Evolutionary conservation across 1,139 yeast species (phyloP).

Genomic region (Fermentozyma sake): DNA sequence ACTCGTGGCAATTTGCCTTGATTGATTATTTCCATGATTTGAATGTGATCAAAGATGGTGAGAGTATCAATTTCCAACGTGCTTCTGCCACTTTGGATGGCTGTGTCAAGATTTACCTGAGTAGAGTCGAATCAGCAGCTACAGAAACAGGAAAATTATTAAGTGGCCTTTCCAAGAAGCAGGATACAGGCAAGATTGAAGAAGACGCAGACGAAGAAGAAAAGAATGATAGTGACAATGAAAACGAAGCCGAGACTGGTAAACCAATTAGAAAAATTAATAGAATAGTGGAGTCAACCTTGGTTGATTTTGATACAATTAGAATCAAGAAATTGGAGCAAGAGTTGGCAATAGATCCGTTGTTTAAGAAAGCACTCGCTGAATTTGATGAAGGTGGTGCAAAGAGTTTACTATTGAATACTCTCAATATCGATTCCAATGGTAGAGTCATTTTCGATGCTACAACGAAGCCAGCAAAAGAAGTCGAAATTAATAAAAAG

Average conservation of each 20-base stretch:
- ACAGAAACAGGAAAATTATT: conserved; percentile 83
- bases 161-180: conserved; percentile 54
- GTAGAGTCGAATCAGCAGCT: conserved; percentile 88
- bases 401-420: conserved; percentile 71
- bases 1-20: conserved; percentile 80
- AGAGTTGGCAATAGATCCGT: conserved; percentile 79
- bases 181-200: conserved; percentile 16
- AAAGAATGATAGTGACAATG: conserved; percentile 16
- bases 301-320: conserved; percentile 56
- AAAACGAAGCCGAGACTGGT: conserved; percentile 15
- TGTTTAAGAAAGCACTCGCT: conserved; percentile 82
- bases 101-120: conserved; percentile 77
- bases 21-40: conserved; percentile 82
- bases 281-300: conserved; percentile 39
- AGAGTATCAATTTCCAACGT: conserved; percentile 65
- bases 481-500: conserved; percentile 4
- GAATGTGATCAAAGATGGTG: conserved; percentile 56
- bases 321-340: conserved; percentile 67
- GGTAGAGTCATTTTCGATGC: conserved; percentile 68
- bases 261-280: conserved; percentile 35
- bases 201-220: conserved; percentile 22
- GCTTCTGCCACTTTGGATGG: conserved; percentile 84
- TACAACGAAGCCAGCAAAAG: conserved; percentile 26
- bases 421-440: conserved; percentile 52
- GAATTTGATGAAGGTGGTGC: conserved; percentile 97